Conservation (phyloP, 1,284 basidiomycete genomes). For the Naganishia albida region DNA sequence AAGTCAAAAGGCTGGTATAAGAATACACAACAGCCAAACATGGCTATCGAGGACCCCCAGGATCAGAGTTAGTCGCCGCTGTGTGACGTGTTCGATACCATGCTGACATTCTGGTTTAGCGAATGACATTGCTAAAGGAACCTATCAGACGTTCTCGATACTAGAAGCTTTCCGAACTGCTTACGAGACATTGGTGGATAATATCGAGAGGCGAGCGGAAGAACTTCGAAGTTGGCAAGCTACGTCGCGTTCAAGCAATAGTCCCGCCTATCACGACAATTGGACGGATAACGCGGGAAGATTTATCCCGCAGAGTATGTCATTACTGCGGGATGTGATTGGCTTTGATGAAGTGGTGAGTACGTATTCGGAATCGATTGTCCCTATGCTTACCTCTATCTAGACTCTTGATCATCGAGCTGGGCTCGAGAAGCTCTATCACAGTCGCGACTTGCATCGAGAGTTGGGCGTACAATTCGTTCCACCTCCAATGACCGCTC, state of each 20-base stretch:
- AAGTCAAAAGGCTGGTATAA: constrained; percentile 75
- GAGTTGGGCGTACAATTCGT: constrained; percentile 54
- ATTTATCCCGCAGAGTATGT: constrained; percentile 65
- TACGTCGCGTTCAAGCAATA: constrained; percentile 37
- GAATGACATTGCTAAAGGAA: constrained; percentile 90
- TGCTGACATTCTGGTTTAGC: constrained; percentile 56
- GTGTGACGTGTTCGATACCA: constrained; percentile 3
- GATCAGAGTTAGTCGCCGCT: constrained; percentile 69
- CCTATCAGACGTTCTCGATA: constrained; percentile 80
- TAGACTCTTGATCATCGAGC: constrained; percentile 71
- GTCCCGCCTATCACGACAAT: constrained; percentile 39
- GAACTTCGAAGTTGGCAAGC: constrained; percentile 44
- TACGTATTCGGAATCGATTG: constrained; percentile 32
- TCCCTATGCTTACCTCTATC: constrained; percentile 13
- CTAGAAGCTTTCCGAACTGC: constrained; percentile 82
- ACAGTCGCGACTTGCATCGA: constrained; percentile 63
- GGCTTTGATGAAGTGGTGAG: constrained; percentile 78
- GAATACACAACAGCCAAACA: constrained; percentile 61
- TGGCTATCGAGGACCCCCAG: constrained; percentile 94
- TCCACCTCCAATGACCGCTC: constrained; percentile 27
- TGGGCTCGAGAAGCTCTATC: constrained; percentile 70
- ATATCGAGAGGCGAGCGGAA: constrained; percentile 63
- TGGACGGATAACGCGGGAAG: constrained; percentile 36
- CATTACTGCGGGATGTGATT: constrained; percentile 76
- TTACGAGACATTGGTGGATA: constrained; percentile 74